Base-by-base conservation (phyloP, 192 early-diverging fungal species). In the Coemansia sp. region DNA sequence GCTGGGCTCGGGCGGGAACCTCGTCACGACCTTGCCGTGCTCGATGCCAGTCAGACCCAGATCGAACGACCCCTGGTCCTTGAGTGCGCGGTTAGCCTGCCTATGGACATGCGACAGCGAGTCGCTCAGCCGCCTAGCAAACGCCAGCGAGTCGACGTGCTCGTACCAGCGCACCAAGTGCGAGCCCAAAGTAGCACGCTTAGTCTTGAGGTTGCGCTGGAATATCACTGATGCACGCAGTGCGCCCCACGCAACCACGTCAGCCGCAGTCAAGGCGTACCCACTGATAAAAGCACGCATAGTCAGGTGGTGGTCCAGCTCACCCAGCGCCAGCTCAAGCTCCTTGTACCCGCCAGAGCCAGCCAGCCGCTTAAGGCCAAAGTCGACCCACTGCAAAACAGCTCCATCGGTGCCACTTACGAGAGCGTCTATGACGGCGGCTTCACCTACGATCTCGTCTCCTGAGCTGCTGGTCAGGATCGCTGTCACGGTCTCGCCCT, bases 1-100 rank as follows among this genome's bases (percentile, higher is more conserved):
- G 77, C 87, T 90, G 66, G 98, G 97, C 87, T 99, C 98, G 3
- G 98, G 98, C 60, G 98, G 97, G 88, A 99, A 99, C 60, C 98
- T 89, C 32, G 96, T 98, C 26, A 96, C 95, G 19, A 99, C 96
- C 72, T 91, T 86, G 61, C 98, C 98, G 69, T 89, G 69, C 70
- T 89, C 86, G 19, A 92, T 92, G 68, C 85, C 89, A 63, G 88
- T 81, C 37, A 99, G 84, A 33, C 87, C 91, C 86, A 99, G 92
- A 11, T 99, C 97, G 68, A 99, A 98, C 61, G 88, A 92, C 32
- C 94, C 95, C 78, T 92, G 95, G 84, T 96, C 98, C 47, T 77
- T 73, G 8, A 72, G 62, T 42, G 57, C 67, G 35, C 74, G 82
- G 57, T 53, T 64, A 33, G 30, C 70, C 33, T 64, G 50, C 26